These are phyloP conservation scores for Thalassiosira ordinaria DNA, from an alignment of 352 stramenopile species.

Conservation along the genomic window DNA sequence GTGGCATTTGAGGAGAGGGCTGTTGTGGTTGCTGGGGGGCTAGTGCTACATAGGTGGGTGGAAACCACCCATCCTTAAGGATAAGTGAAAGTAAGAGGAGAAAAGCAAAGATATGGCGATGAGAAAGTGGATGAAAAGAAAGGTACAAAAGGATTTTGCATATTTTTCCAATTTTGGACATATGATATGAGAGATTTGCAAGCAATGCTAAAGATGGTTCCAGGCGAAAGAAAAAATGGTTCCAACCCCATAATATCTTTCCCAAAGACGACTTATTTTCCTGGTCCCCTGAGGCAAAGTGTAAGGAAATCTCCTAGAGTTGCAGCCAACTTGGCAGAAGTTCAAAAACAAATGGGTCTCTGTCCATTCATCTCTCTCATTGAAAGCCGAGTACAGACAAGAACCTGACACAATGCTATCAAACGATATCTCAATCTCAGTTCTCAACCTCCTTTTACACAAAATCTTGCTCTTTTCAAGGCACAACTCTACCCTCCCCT, in stretches of 20 bases:
- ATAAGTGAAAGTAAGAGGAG: constrained; percentile 13
- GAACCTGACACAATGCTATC: too few relatives aligned
- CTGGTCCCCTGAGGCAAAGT: too few relatives aligned
- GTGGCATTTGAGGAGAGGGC: constrained; percentile 65
- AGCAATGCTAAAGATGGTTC: background rate
- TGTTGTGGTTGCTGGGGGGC: constrained; percentile 11
- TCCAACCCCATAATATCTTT: background rate
- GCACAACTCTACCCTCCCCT: too few relatives aligned
- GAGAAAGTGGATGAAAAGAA: background rate
- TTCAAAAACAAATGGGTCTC: too few relatives aligned
- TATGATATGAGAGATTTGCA: background rate
- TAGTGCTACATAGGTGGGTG: constrained; percentile 77
- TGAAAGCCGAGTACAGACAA: too few relatives aligned
- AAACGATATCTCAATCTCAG: too few relatives aligned
- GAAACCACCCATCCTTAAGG: constrained; percentile 84
- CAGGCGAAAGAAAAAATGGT: background rate
- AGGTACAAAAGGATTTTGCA: background rate
- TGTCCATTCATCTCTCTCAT: too few relatives aligned
- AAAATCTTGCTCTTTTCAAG: too few relatives aligned
- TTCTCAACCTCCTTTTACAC: too few relatives aligned
- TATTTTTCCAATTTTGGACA: background rate
- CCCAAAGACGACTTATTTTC: too few relatives aligned
- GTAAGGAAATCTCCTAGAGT: too few relatives aligned
- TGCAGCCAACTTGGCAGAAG: too few relatives aligned
- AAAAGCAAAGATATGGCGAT: background rate